Base-by-base conservation (phyloP, 768 basidiomycete genomes). In the Pulveroboletus ravenelii region DNA sequence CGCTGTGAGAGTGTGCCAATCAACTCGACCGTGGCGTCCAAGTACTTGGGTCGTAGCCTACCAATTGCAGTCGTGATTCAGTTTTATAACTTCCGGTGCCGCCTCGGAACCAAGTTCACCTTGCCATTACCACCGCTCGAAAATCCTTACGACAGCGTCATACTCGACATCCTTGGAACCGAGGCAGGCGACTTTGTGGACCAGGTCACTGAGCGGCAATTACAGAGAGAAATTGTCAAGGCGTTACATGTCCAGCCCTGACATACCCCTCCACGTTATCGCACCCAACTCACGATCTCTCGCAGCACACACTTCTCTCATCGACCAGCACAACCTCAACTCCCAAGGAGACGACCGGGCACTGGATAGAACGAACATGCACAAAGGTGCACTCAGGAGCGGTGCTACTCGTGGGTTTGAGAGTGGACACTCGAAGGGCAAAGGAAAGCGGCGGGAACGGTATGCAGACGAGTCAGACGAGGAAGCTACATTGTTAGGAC, bases 401-500 rank as follows among this genome's bases (percentile, higher is more conserved):
- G 64, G 69, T 18, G 68, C 70, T 18, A 34, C 51, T 27, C 58
- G 53, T 40, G 59, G 25, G 20, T 56, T 66, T 13, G 52, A 43
- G 17, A 23, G 39, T 25, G 53, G 48, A 4, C 62, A 51, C 14
- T 54, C 43, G 25, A 61, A 62, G 47, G 71, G 74, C 54, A 74
- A 77, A 56, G 68, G 69, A 40, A 73, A 70, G 55, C 71, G 75
- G 59, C 73, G 73, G n/a, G 79, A 81, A 57, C 71, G 71, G 51
- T 86, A 87, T 58, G 66, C 68, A 17, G 83, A 85, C 61, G 79
- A 84, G 48, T 78, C 79, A 1, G 84, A 85, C 55, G 86, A 87
- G 59, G 78, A 79, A 56, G 78, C 73, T 3, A 74, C 76, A 0
- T 50, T 85, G 29, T 65, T 63, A 15, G 77, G 69, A 10, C 66